Conservation (phyloP, 495 filamentous ascomycete genomes). For the Neurospora intermedia region DNA sequence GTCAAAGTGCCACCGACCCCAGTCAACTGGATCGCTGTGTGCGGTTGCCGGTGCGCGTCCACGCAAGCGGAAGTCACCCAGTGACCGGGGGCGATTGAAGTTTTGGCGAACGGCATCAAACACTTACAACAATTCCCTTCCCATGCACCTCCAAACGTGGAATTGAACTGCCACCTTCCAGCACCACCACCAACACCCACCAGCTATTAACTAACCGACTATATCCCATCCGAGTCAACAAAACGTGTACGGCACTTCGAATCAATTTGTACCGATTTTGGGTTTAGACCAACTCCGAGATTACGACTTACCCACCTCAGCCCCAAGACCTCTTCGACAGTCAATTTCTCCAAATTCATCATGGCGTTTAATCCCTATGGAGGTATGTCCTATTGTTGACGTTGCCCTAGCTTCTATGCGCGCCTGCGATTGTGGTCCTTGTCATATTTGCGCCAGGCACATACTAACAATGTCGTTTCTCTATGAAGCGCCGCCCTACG, state of each 20-base stretch:
- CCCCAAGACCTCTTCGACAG: background rate
- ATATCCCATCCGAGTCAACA: background rate
- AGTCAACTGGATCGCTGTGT: background rate
- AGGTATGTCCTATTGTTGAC: constrained; percentile 38
- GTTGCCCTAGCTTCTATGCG: background rate
- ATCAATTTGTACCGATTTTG: background rate
- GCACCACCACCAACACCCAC: background rate
- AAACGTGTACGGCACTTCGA: background rate
- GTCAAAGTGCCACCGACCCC: background rate
- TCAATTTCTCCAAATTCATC: constrained; percentile 4
- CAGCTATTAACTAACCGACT: background rate
- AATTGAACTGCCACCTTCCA: background rate
- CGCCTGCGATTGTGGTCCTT: background rate
- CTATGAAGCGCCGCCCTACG: constrained; percentile 44
- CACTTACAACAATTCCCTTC: background rate
- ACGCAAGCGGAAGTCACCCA: background rate
- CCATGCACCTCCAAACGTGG: background rate
- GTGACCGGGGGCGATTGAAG: constrained; percentile 1
- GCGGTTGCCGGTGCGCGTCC: background rate
- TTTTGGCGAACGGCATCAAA: constrained; percentile 5
- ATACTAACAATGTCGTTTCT: constrained; percentile 4
- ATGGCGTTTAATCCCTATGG: constrained; percentile 74
- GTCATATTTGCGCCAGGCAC: background rate
- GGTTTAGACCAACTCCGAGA: background rate
- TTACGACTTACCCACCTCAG: background rate